Evolutionary conservation across 345 rosid species (phyloP), one percentile per base, ranked within the genome.

Genomic region (Ricinus communis): DNA sequence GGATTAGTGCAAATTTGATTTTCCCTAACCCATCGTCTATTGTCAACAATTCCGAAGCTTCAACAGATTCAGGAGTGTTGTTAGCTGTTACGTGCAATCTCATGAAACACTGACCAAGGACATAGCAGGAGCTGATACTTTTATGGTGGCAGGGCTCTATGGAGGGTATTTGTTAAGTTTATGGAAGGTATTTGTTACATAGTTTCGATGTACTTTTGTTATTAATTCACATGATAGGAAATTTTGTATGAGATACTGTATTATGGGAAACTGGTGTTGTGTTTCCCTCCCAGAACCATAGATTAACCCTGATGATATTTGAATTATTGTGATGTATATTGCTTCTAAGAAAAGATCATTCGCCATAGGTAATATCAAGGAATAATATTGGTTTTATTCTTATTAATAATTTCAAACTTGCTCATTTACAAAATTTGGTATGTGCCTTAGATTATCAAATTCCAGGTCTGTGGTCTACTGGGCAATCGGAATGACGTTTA

Each of bases 61-160:
- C 18, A 9, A 28, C 40, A 18, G 16, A 46, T 71, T 51, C 41
- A 51, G n/a, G n/a, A 14, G 61, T 24, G 30, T 53, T 27, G 31
- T 30, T 36, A 22, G 16, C 47, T 52, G 47, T 33, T 16, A 15
- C 38, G 11, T 38, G 33, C 61, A 1, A 53, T 25, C 53, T 43
- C 61, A 6, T 51, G 69, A 36, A 11, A 71, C 40, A 62, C 66
- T 71, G 59, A 50, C 52, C 15, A n/a, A 36, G 25, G 16, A 25
- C 40, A 21, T 57, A 57, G 47, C 43, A n/a, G 64, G 19, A 50
- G 45, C 72, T 30, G 31, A 30, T 15, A 27, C 49, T 13, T 18
- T 13, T 1, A 30, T 16, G 27, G 51, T 55, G 27, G 36, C 49
- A 22, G 0, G 49, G 21, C 51, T 62, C 33, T 21, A 65, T n/a